Base-by-base conservation (phyloP, 2,329 filamentous ascomycete species). In the Ophiosphaerella korrae region DNA sequence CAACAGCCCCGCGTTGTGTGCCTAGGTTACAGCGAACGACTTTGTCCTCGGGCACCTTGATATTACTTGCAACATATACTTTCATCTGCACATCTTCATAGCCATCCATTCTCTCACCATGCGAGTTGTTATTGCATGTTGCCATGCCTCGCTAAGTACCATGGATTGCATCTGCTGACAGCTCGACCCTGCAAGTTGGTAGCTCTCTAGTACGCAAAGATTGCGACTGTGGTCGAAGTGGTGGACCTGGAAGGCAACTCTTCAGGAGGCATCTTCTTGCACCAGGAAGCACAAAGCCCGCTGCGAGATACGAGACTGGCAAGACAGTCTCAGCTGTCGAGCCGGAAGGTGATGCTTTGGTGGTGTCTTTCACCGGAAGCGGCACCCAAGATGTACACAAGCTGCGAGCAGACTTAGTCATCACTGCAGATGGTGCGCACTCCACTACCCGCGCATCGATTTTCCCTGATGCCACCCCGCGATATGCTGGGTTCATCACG, bases 401-500 rank as follows among this genome's bases (percentile, higher is more conserved):
- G 16, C 14, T 29, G 24, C 3, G 9, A 37, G 32, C 42, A 21
- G 43, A 51, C 34, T 24, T 54, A n/a, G 13, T 54, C n/a, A 47
- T 54, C 21, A 47, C 42, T n/a, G 47, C 52, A 13, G 52, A 54
- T 38, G 52, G 52, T 16, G 52, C 42, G 13, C 34, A 45, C 24
- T 52, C 48, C 18, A 45, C 43, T n/a, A 37, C 42, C 6, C 38
- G 43, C 26, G 23, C 33, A 21, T 18, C 13, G 12, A 16, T 55
- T n/a, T 14, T 33, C 16, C 47, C 35, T 12, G 21, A 42, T 21
- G 29, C 34, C 18, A 18, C 35, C 21, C 46, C 47, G n/a, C 40
- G 23, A 18, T 54, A 54, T 31, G 38, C 52, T 35, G 48, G 48
- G 16, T 50, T 51, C 29, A 33, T 54, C 23, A 33, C 48, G 23